Conservation (phyloP, 352 stramenopile genomes). For the Globisporangium yorkense region DNA sequence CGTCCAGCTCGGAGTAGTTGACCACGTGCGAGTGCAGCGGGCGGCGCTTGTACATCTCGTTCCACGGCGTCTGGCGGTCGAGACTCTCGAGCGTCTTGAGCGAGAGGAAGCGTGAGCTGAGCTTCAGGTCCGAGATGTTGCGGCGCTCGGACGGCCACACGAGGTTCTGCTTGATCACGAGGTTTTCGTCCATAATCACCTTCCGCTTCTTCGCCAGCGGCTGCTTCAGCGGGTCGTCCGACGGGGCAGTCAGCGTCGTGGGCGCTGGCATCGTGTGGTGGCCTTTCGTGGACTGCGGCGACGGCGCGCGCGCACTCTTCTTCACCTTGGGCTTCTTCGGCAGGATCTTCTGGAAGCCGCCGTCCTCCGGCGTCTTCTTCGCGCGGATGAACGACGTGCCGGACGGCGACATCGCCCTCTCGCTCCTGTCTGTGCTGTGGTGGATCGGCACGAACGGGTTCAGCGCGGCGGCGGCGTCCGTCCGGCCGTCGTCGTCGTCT, state of each 20-base stretch:
- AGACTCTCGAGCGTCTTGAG: constrained; percentile 20
- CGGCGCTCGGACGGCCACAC: constrained; percentile 30
- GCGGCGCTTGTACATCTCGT: constrained; percentile 32
- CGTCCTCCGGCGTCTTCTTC: neutral
- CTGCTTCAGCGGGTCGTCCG: neutral
- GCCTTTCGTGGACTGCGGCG: neutral
- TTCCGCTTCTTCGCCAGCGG: constrained; percentile 12
- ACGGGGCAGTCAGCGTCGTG: neutral
- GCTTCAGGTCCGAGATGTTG: constrained; percentile 36
- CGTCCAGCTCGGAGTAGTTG: constrained; percentile 18
- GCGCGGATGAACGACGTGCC: constrained; percentile 6
- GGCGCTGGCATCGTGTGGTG: neutral
- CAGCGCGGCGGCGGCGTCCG: neutral
- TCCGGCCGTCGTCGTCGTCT: constrained; percentile 5
- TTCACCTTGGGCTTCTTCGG: constrained; percentile 12
- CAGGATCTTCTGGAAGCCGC: constrained; percentile 8
- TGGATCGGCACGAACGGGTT: constrained; percentile 5
- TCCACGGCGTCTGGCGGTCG: constrained; percentile 25
- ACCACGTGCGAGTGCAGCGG: constrained; percentile 25
- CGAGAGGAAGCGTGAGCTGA: constrained; percentile 25
- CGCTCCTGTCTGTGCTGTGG: neutral
- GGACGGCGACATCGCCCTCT: neutral
- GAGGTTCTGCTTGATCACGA: constrained; percentile 34
- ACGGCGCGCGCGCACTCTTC: neutral
- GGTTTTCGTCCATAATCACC: constrained; percentile 1